Evolutionary conservation across 1,284 basidiomycete species (phyloP).

Genomic region (Naganishia cerealis): DNA sequence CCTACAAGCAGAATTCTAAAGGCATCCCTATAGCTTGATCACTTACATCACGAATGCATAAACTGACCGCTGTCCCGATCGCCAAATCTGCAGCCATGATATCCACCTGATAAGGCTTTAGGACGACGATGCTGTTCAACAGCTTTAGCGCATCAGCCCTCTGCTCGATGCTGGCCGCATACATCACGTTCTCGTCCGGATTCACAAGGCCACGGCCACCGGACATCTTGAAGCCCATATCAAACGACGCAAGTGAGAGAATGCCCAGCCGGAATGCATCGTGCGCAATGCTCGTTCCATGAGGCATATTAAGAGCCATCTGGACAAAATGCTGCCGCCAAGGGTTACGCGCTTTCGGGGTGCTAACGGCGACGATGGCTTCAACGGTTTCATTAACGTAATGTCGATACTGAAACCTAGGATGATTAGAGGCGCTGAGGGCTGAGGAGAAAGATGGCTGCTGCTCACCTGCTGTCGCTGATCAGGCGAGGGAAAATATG

Average conservation of each 20-base stretch:
- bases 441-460: background rate
- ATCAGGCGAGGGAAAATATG: slow-evolving; percentile 37
- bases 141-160: slow-evolving; percentile 30
- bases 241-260: slow-evolving; percentile 38
- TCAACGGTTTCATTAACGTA: slow-evolving; percentile 37
- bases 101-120: slow-evolving; percentile 30
- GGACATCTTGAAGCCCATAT: slow-evolving; percentile 37
- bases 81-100: slow-evolving; percentile 34
- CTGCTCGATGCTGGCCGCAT: slow-evolving; percentile 33
- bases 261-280: slow-evolving; percentile 38
- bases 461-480: slow-evolving; percentile 37
- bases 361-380: slow-evolving; percentile 37
- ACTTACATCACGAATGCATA: slow-evolving; percentile 40
- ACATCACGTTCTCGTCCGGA: slow-evolving; percentile 36
- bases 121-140: slow-evolving; percentile 15
- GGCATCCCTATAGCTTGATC: background rate
- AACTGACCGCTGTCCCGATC: slow-evolving; percentile 32
- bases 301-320: slow-evolving; percentile 34
- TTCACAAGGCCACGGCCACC: background rate
- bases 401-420: slow-evolving; percentile 33
- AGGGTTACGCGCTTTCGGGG: slow-evolving; percentile 34
- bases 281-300: slow-evolving; percentile 34
- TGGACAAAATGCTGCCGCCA: slow-evolving; percentile 35
- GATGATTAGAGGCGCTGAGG: background rate
- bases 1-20: background rate